A percentile compares a stretch with the other conserved stretches of the same genome.
These are phyloP conservation scores for Hydrangea macrophylla DNA, from an alignment of 148 eudicot species.

Conservation along the genomic window DNA sequence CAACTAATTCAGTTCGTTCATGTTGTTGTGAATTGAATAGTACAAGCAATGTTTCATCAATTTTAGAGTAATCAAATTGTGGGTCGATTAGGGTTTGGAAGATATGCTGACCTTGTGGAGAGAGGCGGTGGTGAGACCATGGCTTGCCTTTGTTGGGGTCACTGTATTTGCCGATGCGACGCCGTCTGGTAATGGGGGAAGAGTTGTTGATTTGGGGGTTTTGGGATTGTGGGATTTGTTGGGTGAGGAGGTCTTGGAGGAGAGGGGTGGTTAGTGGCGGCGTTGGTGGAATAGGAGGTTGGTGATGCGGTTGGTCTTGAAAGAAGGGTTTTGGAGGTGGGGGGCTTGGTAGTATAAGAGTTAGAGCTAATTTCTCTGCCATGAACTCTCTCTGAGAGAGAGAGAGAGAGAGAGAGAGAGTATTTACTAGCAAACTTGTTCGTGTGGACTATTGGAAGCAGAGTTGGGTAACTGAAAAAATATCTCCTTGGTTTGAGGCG, in stretches of 20 bases:
- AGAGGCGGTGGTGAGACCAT: conserved; percentile 63
- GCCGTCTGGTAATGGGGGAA: conserved; percentile 31
- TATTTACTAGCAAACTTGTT: background rate
- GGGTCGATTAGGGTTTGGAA: conserved; percentile 50
- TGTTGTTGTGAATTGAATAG: conserved; percentile 22
- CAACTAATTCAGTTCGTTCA: conserved; percentile 10
- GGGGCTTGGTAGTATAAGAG: conserved; percentile 53
- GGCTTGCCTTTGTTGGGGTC: conserved; percentile 84
- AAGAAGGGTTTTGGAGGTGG: conserved; percentile 55
- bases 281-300: conserved; percentile 14
- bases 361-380: conserved; percentile 66
- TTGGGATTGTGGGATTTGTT: conserved; percentile 10
- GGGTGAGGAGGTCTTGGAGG: conserved; percentile 30
- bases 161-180: conserved; percentile 51
- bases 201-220: conserved; percentile 20
- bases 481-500: too few relatives aligned
- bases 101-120: conserved; percentile 56
- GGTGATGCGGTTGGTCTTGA: conserved; percentile 33
- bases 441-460: background rate
- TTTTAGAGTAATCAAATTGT: conserved; percentile 29
- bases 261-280: conserved; percentile 38
- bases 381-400: conserved; percentile 22
- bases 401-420: conserved; percentile 7
- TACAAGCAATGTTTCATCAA: conserved; percentile 30
- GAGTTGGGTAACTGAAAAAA: background rate